Base-by-base conservation (phyloP, 176 grass and related monocot species). In the Echinochloa phyllopogon region DNA sequence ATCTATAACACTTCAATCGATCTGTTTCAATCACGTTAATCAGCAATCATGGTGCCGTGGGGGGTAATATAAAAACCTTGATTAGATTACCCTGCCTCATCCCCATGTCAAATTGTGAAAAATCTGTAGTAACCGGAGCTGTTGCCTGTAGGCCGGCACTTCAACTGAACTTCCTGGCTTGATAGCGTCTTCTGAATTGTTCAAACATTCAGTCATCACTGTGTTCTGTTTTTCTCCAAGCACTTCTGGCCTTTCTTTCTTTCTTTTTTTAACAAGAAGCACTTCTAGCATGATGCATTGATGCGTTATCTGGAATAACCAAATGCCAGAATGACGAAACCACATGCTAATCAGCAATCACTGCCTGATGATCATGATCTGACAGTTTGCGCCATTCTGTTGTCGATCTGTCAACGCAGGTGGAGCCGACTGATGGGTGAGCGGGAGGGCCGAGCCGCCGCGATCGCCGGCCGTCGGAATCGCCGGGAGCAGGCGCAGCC, bases 361-460 rank as follows among this genome's bases (percentile, higher is more conserved):
- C 15, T 14, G 37, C 27, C 0, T 6, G 2, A n/a, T 24, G 29
- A 15, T 14, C 38, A n/a, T 24, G 29, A 15, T 14, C 38, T 78
- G 24, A 61, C 40, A 77, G 14, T 45, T 40, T 48, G 29, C 29
- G 29, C 29, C 29, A 33, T 33, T 36, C 11, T 3, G 50, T 10
- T 20, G 65, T 55, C 29, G 48, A n/a, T 18, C 16, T 53, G 77
- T 55, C 17, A 14, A 42, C n/a, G 56, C 81, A 94, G 92, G 76
- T 87, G 89, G 92, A 84, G 76, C 43, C 50, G 81, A 72, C 75
- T 45, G 69, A 61, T 85, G 25, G 65, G 70, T 0, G 82, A 89
- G 43, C 59, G 69, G 14, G 67, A 89, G 8, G 41, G 82, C 1
- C 53, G 79, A 41, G 47, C 29, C 29, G 29, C 29, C 29, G 29